phyloP scores from a whole-genome alignment of 208 protist species.

The Vickermania spadyakhi region DNA sequence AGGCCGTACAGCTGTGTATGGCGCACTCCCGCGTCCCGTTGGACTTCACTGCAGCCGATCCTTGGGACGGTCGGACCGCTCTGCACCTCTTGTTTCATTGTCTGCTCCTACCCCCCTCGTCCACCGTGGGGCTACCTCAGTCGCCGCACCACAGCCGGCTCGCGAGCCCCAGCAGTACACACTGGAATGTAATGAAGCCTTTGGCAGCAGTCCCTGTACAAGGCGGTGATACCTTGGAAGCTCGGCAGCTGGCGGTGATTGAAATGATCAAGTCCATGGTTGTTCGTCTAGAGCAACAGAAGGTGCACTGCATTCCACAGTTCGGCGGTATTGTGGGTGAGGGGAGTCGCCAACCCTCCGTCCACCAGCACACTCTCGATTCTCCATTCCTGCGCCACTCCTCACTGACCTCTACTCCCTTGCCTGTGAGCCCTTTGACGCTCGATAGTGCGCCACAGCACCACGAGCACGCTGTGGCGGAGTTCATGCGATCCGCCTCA shows the following conservation, averaged over 20 bases:
- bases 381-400: no score
- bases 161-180: not conserved
- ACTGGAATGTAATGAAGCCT: not conserved
- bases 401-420: no score
- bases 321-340: no score
- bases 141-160: not conserved
- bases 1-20: not conserved
- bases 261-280: not conserved
- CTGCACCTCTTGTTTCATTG: not conserved
- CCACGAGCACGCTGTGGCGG: no score
- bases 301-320: no score
- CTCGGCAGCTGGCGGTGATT: not conserved
- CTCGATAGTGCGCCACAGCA: no score
- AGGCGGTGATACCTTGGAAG: not conserved
- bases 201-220: not conserved
- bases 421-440: no score
- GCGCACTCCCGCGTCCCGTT: not conserved
- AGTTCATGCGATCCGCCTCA: no score
- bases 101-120: not conserved
- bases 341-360: no score
- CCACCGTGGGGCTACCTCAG: not conserved
- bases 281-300: no score
- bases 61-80: not conserved
- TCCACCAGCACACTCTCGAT: no score
- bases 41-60: not conserved